These are phyloP conservation scores for Luvunga scandens DNA, from an alignment of 345 rosid species.

Conservation along the genomic window DNA sequence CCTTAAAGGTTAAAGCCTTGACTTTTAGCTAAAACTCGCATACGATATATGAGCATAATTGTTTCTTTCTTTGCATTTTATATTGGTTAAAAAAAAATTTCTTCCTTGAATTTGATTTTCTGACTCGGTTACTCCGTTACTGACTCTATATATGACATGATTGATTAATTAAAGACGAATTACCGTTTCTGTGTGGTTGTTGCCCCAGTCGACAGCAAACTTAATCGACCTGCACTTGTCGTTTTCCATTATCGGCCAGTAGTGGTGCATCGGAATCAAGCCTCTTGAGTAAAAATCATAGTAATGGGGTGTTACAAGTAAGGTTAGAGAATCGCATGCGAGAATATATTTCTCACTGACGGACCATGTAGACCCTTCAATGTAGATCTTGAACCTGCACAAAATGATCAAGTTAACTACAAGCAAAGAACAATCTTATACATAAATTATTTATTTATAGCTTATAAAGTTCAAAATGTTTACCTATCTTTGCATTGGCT, in stretches of 20 bases:
- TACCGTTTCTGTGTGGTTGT: conserved; percentile 57
- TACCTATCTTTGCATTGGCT: conserved; percentile 79
- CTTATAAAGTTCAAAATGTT: background rate
- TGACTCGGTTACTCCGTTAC: no score
- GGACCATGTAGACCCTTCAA: conserved; percentile 86
- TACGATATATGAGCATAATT: no score
- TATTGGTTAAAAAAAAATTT: no score
- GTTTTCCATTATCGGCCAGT: conserved; percentile 63
- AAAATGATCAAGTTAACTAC: background rate
- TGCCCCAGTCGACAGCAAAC: conserved; percentile 79
- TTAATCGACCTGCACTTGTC: conserved; percentile 70
- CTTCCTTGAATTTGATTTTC: no score
- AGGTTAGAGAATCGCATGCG: conserved; percentile 68
- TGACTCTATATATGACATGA: no score
- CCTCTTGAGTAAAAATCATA: conserved; percentile 71
- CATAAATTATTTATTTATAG: background rate
- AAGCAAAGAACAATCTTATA: background rate
- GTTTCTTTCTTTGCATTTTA: no score
- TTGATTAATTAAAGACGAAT: background rate
- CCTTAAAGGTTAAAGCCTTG: no score
- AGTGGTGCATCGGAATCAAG: conserved; percentile 59
- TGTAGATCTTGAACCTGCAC: conserved; percentile 68
- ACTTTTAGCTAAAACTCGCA: no score
- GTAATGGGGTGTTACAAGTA: conserved; percentile 56
- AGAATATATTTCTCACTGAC: conserved; percentile 83